Percentiles rank a stretch among this genome's conserved stretches.
phyloP scores from a whole-genome alignment of 257 asterid species.

The Nicotiana undulata region DNA sequence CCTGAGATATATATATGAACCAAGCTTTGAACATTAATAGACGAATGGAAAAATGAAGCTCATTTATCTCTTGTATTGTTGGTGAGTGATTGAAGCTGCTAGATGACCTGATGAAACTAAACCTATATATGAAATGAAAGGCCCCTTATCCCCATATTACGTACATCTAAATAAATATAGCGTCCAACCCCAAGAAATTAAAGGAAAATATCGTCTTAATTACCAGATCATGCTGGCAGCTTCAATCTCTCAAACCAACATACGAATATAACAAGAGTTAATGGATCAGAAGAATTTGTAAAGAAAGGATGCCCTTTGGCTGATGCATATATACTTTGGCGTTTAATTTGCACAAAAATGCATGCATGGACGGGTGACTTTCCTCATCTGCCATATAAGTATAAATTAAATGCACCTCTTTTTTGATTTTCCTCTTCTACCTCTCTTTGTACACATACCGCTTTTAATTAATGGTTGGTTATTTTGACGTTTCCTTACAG shows the following conservation, averaged over 20 bases:
- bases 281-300: neutral
- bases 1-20: neutral
- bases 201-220: too few species aligned
- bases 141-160: neutral
- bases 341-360: neutral
- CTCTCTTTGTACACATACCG: slow-evolving; percentile 13
- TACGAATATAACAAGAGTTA: slow-evolving; percentile 1
- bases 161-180: too few species aligned
- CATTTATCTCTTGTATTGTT: slow-evolving; percentile 25
- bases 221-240: slow-evolving; percentile 95
- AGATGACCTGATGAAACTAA: slow-evolving; percentile 66
- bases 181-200: too few species aligned
- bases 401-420: slow-evolving; percentile 15
- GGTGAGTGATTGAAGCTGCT: slow-evolving; percentile 88
- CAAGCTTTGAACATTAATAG: too few species aligned
- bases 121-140: neutral
- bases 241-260: slow-evolving; percentile 82
- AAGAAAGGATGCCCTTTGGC: neutral
- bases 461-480: slow-evolving; percentile 10
- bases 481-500: slow-evolving; percentile 13
- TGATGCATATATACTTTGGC: neutral
- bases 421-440: neutral
- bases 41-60: neutral
- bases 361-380: neutral
- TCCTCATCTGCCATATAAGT: slow-evolving; percentile 7